Evolutionary conservation across 768 basidiomycete genomes (phyloP).

Genomic region (Suillus subalutaceus): DNA sequence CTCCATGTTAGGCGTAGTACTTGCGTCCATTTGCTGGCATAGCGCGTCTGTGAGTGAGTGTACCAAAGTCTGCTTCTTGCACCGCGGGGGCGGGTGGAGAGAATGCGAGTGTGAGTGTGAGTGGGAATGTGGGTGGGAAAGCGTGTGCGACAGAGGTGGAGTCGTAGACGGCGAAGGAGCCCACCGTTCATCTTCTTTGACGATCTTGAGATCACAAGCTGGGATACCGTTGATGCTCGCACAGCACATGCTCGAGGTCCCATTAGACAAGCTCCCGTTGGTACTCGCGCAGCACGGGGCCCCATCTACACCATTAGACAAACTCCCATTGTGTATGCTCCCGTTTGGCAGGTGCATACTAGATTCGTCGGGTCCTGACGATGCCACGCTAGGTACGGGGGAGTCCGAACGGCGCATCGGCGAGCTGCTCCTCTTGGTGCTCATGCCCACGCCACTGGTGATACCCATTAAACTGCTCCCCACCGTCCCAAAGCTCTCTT

Average conservation of each 20-base stretch:
- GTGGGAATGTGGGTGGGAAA: conserved; percentile 28
- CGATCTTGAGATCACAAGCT: conserved; percentile 41
- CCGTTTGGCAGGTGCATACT: neutral
- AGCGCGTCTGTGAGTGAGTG: conserved; percentile 12
- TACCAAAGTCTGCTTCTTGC: conserved; percentile 27
- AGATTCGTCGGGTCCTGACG: conserved; percentile 2
- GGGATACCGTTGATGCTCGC: conserved; percentile 14
- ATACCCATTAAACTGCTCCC: conserved; percentile 47
- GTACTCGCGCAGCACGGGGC: neutral
- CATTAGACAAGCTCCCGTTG: neutral
- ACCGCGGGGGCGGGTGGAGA: conserved; percentile 36
- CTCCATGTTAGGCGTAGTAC: conserved; percentile 21
- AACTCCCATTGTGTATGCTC: neutral
- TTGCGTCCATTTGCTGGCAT: conserved; percentile 23
- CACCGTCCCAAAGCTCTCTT: conserved; percentile 61
- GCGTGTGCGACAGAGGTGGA: conserved; percentile 30
- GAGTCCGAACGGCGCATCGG: conserved; percentile 6
- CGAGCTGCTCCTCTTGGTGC: neutral
- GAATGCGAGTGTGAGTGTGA: conserved; percentile 33
- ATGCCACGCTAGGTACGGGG: conserved; percentile 10
- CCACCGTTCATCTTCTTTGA: conserved; percentile 36
- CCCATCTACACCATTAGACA: neutral
- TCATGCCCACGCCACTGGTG: neutral
- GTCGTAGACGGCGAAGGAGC: conserved; percentile 14
- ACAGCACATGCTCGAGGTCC: neutral